Percentiles rank a stretch among this genome's conserved stretches.
These are phyloP conservation scores for Gossypium stocksii DNA, from an alignment of 345 rosid genomes.

Conservation along the genomic window DNA sequence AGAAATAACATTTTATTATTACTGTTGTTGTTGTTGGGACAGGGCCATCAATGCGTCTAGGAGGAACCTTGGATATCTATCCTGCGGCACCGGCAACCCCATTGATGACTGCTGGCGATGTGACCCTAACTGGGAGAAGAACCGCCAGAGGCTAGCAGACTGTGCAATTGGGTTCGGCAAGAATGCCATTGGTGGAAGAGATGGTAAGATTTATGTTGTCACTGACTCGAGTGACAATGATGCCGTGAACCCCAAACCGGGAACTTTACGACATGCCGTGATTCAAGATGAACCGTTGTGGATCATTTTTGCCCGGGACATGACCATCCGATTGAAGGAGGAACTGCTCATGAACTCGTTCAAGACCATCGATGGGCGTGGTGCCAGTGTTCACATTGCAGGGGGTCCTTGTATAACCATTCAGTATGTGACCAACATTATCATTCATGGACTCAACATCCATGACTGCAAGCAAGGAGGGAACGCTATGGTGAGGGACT, in stretches of 20 bases:
- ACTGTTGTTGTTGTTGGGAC: background rate
- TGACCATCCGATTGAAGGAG: background rate
- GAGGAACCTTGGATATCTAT: constrained; percentile 4
- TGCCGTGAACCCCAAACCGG: background rate
- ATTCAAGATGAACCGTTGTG: constrained; percentile 2
- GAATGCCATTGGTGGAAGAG: constrained; percentile 8
- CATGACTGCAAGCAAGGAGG: constrained; percentile 11
- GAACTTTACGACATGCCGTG: constrained; percentile 1
- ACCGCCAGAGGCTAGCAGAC: background rate
- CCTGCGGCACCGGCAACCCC: constrained; percentile 2
- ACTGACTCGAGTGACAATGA: background rate
- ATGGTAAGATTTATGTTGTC: background rate
- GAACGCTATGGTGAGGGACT: constrained; percentile 7
- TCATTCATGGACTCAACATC: constrained; percentile 3
- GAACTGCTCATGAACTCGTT: constrained; percentile 1
- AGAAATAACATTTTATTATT: background rate
- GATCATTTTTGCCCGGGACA: background rate
- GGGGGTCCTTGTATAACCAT: constrained; percentile 1
- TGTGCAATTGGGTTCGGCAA: constrained; percentile 1
- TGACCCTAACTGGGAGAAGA: constrained; percentile 9
- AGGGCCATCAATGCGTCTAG: constrained; percentile 4
- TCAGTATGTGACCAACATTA: constrained; percentile 3
- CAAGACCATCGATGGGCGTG: background rate
- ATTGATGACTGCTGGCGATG: constrained; percentile 3
- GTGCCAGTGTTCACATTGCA: background rate